Base-by-base conservation (phyloP, 805 yeast species). In the Candida qinlingensis region DNA sequence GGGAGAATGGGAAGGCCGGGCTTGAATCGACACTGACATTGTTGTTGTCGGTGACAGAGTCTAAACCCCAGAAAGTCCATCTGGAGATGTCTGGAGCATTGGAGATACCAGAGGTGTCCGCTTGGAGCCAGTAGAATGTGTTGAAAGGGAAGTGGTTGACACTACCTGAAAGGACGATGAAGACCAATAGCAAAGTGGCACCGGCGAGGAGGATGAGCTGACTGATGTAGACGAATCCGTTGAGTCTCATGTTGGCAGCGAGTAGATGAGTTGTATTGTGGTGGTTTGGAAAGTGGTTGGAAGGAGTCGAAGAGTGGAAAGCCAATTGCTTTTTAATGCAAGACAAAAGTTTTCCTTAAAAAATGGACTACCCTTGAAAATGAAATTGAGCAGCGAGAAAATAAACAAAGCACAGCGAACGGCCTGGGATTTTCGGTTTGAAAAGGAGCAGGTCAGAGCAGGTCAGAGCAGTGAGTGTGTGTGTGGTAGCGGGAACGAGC, bases 21-120 rank as follows among this genome's bases (percentile, higher is more conserved):
- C 81, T 79, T 40, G 74, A 63, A 38, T 60, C 54, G 11, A 50
- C 37, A 59, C 80, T 74, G 5, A 62, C 45, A 50, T 67, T 63
- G 50, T 66, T 74, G 42, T 51, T 47, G 30, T 57, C 57, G 13
- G 48, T 51, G 45, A 71, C 71, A 44, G 70, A 71, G 65, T 88
- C 82, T 41, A 84, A 75, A 56, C 92, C 91, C 92, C 92, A 86
- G 71, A 80, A 85, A 2, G 91, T 84, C 91, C 91, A 86, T 59
- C 87, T 80, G n/a, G 88, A 70, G 43, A 71, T 58, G 36, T 63
- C 64, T 26, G 71, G 64, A 7, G 85, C 84, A 40, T 71, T 64
- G 4, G 71, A 51, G 48, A 84, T 79, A 41, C 62, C 63, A 3
- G 80, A 67, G 44, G 92, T 85, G 60, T 85, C 83, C 44, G 83